Evolutionary conservation across 2,329 filamentous ascomycete species (phyloP).

Genomic region (Xylariomycetidae sp.): DNA sequence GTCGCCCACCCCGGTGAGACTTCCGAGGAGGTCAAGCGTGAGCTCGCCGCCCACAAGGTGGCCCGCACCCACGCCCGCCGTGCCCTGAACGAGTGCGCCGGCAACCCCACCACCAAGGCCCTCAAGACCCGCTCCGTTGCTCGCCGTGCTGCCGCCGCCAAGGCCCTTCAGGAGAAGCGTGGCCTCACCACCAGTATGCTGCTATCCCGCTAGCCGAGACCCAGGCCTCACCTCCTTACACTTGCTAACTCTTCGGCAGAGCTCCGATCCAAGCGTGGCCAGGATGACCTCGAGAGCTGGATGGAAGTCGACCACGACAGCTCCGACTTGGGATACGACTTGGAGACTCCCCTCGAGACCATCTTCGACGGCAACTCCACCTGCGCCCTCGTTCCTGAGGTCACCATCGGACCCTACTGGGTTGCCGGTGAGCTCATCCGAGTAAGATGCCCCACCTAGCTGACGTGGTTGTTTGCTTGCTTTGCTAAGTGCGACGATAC

Average conservation of each 20-base stretch:
- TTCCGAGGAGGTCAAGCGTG: slow-evolving; percentile 21
- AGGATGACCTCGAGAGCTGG: slow-evolving; percentile 21
- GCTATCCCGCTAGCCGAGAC: too few relatives aligned
- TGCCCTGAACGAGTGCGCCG: slow-evolving; percentile 32
- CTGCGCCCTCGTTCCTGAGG: slow-evolving; percentile 23
- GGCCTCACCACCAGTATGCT: slow-evolving; percentile 19
- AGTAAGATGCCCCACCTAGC: slow-evolving; percentile 7
- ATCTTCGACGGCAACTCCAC: slow-evolving; percentile 26
- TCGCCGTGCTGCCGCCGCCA: slow-evolving; percentile 31
- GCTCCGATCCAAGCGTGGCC: slow-evolving; percentile 23
- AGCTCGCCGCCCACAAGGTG: slow-evolving; percentile 27
- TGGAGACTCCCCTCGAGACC: slow-evolving; percentile 32
- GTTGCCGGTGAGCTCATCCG: slow-evolving; percentile 32
- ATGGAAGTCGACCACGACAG: slow-evolving; percentile 18
- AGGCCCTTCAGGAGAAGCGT: slow-evolving; percentile 32
- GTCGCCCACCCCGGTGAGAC: slow-evolving; percentile 36
- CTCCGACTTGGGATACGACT: slow-evolving; percentile 24
- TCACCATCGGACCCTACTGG: slow-evolving; percentile 26
- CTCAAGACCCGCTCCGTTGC: slow-evolving; percentile 32
- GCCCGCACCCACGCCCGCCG: slow-evolving; percentile 31
- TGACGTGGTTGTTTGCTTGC: neutral
- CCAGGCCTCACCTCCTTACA: too few relatives aligned
- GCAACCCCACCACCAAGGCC: slow-evolving; percentile 29
- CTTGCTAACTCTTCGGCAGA: too few relatives aligned
- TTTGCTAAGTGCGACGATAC: slow-evolving; percentile 5